These are phyloP conservation scores for Piromyces finnis DNA, from an alignment of 192 early-diverging fungal genomes.

Conservation along the genomic window DNA sequence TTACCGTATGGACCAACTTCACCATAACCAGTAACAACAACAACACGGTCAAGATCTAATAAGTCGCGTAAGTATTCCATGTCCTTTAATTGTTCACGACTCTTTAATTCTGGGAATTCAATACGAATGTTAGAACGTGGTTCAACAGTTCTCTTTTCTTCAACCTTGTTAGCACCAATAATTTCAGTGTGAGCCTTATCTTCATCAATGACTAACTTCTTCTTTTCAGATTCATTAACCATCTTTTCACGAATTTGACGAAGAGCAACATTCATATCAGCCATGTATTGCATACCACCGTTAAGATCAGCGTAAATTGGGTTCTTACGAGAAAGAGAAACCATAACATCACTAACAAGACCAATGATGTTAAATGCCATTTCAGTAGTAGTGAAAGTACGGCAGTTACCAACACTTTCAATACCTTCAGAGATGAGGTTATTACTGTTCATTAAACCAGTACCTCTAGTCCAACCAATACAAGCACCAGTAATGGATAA, in stretches of 20 bases:
- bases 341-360: slow-evolving; percentile 62
- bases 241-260: slow-evolving; percentile 56
- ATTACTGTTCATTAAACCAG: slow-evolving; percentile 82
- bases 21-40: slow-evolving; percentile 82
- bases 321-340: slow-evolving; percentile 47
- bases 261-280: slow-evolving; percentile 67
- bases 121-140: slow-evolving; percentile 76
- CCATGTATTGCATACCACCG: slow-evolving; percentile 76
- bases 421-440: slow-evolving; percentile 77
- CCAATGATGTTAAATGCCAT: slow-evolving; percentile 88
- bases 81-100: slow-evolving; percentile 7
- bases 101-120: slow-evolving; percentile 53
- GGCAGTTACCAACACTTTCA: slow-evolving; percentile 56
- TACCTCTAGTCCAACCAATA: slow-evolving; percentile 96
- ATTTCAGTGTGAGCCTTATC: slow-evolving; percentile 54
- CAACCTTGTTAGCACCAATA: slow-evolving; percentile 36
- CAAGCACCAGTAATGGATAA: slow-evolving; percentile 75
- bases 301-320: slow-evolving; percentile 80
- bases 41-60: slow-evolving; percentile 81
- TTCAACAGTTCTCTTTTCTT: slow-evolving; percentile 6
- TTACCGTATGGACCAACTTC: slow-evolving; percentile 85
- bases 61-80: slow-evolving; percentile 42
- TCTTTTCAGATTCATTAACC: slow-evolving; percentile 67
- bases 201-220: slow-evolving; percentile 50
- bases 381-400: slow-evolving; percentile 80